A percentile compares a stretch with the other conserved stretches of the same genome.
These are phyloP conservation scores for Coniferiporia sulphurascens DNA, from an alignment of 1,284 basidiomycete genomes.

Conservation along the genomic window DNA sequence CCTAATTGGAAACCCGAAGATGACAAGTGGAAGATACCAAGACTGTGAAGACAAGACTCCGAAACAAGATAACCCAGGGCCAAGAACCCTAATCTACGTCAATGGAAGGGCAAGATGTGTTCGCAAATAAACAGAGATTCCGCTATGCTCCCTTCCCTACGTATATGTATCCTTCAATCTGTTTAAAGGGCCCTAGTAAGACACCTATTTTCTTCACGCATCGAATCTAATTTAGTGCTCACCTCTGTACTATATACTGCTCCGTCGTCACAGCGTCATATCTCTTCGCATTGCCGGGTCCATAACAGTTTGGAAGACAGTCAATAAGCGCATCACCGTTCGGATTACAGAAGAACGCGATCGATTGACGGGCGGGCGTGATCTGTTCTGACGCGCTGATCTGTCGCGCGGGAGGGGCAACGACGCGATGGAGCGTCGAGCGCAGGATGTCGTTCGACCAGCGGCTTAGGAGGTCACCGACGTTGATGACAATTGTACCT, in stretches of 20 bases:
- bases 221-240: conserved; percentile 25
- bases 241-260: conserved; percentile 71
- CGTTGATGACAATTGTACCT: conserved; percentile 79
- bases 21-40: not conserved
- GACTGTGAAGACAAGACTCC: too few species aligned
- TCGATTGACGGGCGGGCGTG: conserved; percentile 69
- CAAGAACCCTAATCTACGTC: too few species aligned
- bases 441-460: conserved; percentile 82
- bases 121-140: not conserved
- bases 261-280: conserved; percentile 68
- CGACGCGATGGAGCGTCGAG: conserved; percentile 79
- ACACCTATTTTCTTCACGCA: too few species aligned
- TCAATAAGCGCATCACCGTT: conserved; percentile 66
- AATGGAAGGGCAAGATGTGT: too few species aligned
- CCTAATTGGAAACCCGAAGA: not conserved
- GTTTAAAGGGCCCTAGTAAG: not conserved
- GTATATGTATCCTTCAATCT: conserved; percentile 6
- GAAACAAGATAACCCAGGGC: too few species aligned
- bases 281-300: conserved; percentile 45
- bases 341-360: conserved; percentile 87
- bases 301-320: conserved; percentile 65
- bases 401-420: conserved; percentile 56
- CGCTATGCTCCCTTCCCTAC: not conserved
- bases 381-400: conserved; percentile 45
- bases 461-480: conserved; percentile 76